A percentile compares a stretch with the other conserved stretches of the same genome.
These are phyloP conservation scores for Stromatinia cepivora DNA, from an alignment of 2,329 filamentous ascomycete species.

Conservation along the genomic window DNA sequence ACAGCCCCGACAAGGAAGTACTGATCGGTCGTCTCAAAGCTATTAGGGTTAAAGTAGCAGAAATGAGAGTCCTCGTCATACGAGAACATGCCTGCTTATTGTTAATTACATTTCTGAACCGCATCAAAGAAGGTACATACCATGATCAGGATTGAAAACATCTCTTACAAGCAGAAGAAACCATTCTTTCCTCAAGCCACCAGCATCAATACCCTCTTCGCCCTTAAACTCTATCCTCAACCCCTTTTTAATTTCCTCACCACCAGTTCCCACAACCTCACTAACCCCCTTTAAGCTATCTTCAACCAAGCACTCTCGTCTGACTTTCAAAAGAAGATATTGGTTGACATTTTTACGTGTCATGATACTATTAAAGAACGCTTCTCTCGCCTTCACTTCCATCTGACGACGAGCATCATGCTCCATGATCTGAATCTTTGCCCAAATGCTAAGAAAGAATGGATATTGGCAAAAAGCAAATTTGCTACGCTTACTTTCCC, in stretches of 20 bases:
- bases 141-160: conserved; percentile 87
- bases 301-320: conserved; percentile 83
- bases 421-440: conserved; percentile 88
- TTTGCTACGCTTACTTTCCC: conserved; percentile 72
- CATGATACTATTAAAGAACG: conserved; percentile 88
- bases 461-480: conserved; percentile 93
- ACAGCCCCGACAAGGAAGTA: conserved; percentile 89
- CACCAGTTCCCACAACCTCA: conserved; percentile 76
- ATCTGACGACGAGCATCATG: conserved; percentile 87
- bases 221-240: conserved; percentile 81
- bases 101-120: conserved; percentile 25
- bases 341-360: conserved; percentile 72
- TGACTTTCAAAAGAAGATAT: conserved; percentile 73
- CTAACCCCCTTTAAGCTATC: conserved; percentile 84
- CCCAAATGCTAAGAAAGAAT: conserved; percentile 86
- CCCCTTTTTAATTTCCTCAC: conserved; percentile 88
- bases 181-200: conserved; percentile 91
- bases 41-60: conserved; percentile 91
- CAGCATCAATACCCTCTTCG: conserved; percentile 89
- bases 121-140: conserved; percentile 50
- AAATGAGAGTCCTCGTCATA: conserved; percentile 89
- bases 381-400: conserved; percentile 82
- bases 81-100: conserved; percentile 71
- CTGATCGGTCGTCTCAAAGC: conserved; percentile 87
- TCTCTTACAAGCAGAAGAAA: conserved; percentile 85